Percentiles rank a stretch among this genome's conserved stretches.
phyloP scores from a whole-genome alignment of 176 grass and related monocot species.

The Carex pumila region DNA sequence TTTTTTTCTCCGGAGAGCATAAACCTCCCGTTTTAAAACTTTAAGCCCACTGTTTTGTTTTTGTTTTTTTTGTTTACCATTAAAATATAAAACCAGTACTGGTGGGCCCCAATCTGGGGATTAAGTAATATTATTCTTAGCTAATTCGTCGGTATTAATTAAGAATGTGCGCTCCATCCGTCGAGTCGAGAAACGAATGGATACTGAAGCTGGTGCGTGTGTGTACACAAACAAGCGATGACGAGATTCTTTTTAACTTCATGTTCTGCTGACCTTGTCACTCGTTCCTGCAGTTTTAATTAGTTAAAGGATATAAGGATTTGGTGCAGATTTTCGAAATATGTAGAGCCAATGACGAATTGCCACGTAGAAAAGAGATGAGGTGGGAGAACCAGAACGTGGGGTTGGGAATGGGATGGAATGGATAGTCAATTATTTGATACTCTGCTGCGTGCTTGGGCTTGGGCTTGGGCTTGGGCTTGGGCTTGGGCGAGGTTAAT shows the following conservation, averaged over 20 bases:
- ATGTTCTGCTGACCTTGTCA: background rate
- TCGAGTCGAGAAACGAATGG: background rate
- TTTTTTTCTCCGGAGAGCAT: no score
- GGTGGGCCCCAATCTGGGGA: background rate
- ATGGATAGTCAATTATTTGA: background rate
- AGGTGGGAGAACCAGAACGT: constrained; percentile 3
- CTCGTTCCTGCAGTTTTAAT: background rate
- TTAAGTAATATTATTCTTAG: background rate
- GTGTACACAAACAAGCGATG: background rate
- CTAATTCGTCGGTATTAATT: background rate
- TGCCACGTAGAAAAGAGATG: constrained; percentile 7
- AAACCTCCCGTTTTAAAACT: background rate
- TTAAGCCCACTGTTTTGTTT: constrained; percentile 9
- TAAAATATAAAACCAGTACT: background rate
- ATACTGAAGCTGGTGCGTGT: background rate
- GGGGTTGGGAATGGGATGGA: background rate
- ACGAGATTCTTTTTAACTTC: background rate
- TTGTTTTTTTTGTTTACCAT: constrained; percentile 1
- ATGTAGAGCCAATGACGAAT: background rate
- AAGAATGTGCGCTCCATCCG: no score
- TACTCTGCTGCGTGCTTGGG: background rate
- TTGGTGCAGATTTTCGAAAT: background rate
- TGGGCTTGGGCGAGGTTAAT: no score
- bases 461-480: no score
- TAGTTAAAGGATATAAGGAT: background rate